These are phyloP conservation scores for Flaveria brownii DNA, from an alignment of 129 eudicot species.

Conservation along the genomic window DNA sequence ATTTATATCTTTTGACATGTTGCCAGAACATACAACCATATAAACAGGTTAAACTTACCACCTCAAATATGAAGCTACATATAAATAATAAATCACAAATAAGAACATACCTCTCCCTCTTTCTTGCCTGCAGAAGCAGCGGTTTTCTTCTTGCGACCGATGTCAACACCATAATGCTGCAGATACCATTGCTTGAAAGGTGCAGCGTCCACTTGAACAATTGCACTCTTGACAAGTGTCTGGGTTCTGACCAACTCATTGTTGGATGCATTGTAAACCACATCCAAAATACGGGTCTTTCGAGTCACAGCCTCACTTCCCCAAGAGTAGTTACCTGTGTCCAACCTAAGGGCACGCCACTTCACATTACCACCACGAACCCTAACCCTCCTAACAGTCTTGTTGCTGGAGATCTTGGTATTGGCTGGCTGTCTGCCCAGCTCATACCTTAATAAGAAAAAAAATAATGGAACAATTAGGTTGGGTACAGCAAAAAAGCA, in stretches of 20 bases:
- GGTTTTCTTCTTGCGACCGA: conserved; percentile 85
- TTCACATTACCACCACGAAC: conserved; percentile 87
- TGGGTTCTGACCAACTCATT: conserved; percentile 92
- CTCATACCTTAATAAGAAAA: conserved; percentile 55
- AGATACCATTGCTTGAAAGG: conserved; percentile 84
- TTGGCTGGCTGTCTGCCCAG: conserved; percentile 85
- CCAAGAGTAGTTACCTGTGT: conserved; percentile 91
- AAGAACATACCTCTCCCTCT: conserved; percentile 62
- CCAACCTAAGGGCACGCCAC: conserved; percentile 91
- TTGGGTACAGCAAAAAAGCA: neutral
- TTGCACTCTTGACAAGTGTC: conserved; percentile 80
- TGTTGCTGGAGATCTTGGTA: conserved; percentile 73
- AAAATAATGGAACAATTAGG: neutral
- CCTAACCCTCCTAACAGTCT: conserved; percentile 79
- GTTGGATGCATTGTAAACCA: conserved; percentile 91
- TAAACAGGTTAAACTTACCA: too few species aligned
- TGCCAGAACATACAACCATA: too few species aligned
- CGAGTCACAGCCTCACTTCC: conserved; percentile 87
- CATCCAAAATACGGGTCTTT: conserved; percentile 78
- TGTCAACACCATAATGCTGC: conserved; percentile 83
- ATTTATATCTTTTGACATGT: too few species aligned
- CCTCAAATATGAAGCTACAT: neutral
- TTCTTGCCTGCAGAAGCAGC: conserved; percentile 50
- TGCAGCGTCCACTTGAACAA: conserved; percentile 85
- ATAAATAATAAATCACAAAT: neutral